These are phyloP conservation scores for Tolypocladium album DNA, from an alignment of 2,329 filamentous ascomycete species.

Conservation along the genomic window DNA sequence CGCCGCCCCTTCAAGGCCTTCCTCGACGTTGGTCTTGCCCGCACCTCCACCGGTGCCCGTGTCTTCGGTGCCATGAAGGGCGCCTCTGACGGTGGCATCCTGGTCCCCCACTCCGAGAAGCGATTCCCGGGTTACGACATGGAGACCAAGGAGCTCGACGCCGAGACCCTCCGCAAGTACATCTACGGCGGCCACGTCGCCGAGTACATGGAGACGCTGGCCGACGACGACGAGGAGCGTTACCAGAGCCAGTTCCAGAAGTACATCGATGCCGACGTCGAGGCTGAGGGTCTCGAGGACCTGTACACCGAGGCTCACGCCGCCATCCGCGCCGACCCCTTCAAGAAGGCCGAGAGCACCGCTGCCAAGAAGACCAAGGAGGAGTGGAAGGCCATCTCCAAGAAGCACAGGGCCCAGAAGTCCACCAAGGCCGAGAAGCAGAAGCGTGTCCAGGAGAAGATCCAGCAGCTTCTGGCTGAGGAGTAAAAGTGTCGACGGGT, in stretches of 20 bases:
- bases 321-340: constrained; percentile 94
- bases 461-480: constrained; percentile 62
- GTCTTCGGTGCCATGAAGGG: constrained; percentile 99
- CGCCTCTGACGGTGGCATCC: constrained; percentile 94
- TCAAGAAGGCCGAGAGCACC: constrained; percentile 74
- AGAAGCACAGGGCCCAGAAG: constrained; percentile 76
- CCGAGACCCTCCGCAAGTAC: constrained; percentile 96
- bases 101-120: constrained; percentile 97
- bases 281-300: constrained; percentile 95
- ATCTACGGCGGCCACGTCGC: constrained; percentile 97
- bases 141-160: constrained; percentile 94
- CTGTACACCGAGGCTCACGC: constrained; percentile 91
- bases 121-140: constrained; percentile 99
- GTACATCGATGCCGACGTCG: constrained; percentile 94
- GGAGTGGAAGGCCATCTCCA: constrained; percentile 89
- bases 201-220: constrained; percentile 99
- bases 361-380: constrained; percentile 93
- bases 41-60: constrained; percentile 96
- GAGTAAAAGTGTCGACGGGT: constrained; percentile 18
- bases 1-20: constrained; percentile 99
- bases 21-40: constrained; percentile 94
- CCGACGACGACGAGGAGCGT: constrained; percentile 99
- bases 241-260: constrained; percentile 97
- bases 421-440: constrained; percentile 75
- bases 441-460: constrained; percentile 79